Evolutionary conservation across 148 eudicot species (phyloP), one percentile per base, ranked within the genome.

Genomic region (Arbutus unedo): DNA sequence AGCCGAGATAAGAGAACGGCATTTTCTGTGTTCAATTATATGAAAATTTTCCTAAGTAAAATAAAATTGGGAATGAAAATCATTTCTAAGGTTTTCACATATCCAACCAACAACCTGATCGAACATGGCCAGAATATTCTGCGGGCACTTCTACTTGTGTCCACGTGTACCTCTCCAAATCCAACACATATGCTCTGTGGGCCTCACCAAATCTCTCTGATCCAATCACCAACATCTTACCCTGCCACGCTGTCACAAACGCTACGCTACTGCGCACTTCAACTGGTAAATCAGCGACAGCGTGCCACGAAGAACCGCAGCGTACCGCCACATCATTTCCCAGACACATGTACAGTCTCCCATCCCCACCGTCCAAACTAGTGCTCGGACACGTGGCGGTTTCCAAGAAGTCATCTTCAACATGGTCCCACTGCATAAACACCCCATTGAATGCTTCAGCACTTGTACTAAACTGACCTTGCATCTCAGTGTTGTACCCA

Each of bases 81-180:
- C 19, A 56, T 14, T n/a, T 3, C 16, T 19, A 1, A 4, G 9
- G 2, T 23, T 15, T 2, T 87, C 73, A 95, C 31, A 93, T 67
- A 14, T 93, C 91, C 79, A 95, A 21, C 11, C 86, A 87, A 75
- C 95, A 91, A 55, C 93, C 93, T 2, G 91, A 83, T 74, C 89
- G 97, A 79, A 93, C 95, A 82, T 89, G 89, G 50, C 97, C 97
- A 41, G 82, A 70, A 55, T 74, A 95, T 5, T 82, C 87, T 11
- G 54, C 88, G 7, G 94, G 84, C 45, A 74, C 47, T 5, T 87
- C 93, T 3, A 92, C 71, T 78, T 85, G 79, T 19, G 70, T 83
- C 97, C 98, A 95, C 74, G 49, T 82, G 14, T 51, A 38, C 2
- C 64, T 82, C 87, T 87, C 83, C 86, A 89, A 71, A 71, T 95